Percentiles rank a stretch among this genome's conserved stretches.
These are phyloP conservation scores for Mycena vulgaris DNA, from an alignment of 768 basidiomycete genomes.

Conservation along the genomic window DNA sequence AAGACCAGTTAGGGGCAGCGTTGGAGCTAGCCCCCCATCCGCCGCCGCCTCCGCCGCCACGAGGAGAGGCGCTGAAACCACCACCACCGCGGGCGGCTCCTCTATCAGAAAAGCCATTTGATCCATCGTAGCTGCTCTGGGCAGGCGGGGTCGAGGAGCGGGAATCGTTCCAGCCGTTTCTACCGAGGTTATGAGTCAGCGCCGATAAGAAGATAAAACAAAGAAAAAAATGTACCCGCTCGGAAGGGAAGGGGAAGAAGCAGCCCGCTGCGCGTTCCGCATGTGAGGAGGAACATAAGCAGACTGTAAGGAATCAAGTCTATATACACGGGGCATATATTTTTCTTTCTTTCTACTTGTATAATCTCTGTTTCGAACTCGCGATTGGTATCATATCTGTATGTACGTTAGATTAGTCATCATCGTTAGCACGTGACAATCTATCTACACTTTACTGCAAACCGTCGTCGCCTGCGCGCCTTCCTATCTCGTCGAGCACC, in stretches of 20 bases:
- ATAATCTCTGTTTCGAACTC: too few species aligned
- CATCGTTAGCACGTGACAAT: too few species aligned
- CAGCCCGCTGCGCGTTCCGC: slow-evolving; percentile 90
- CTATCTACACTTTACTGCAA: too few species aligned
- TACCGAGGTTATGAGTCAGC: slow-evolving; percentile 42
- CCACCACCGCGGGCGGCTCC: slow-evolving; percentile 54
- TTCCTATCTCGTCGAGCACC: too few species aligned
- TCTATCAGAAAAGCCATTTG: slow-evolving; percentile 57
- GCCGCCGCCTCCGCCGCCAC: slow-evolving; percentile 55
- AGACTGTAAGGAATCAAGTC: too few species aligned
- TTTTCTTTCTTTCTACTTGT: too few species aligned
- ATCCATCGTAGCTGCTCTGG: slow-evolving; percentile 63
- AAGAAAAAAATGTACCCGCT: slow-evolving; percentile 67
- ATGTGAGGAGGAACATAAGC: slow-evolving; percentile 93
- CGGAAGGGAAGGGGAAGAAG: slow-evolving; percentile 65
- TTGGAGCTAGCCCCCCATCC: slow-evolving; percentile 61
- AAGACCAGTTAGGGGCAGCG: slow-evolving; percentile 56
- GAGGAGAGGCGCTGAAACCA: slow-evolving; percentile 57
- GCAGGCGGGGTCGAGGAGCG: slow-evolving; percentile 76
- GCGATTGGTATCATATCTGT: too few species aligned
- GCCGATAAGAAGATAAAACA: slow-evolving; percentile 34
- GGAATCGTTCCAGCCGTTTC: slow-evolving; percentile 85
- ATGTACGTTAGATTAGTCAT: too few species aligned
- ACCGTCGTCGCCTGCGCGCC: too few species aligned
- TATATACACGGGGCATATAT: too few species aligned